These are phyloP conservation scores for Calonectria hongkongensis DNA, from an alignment of 2,329 filamentous ascomycete genomes.

Conservation along the genomic window DNA sequence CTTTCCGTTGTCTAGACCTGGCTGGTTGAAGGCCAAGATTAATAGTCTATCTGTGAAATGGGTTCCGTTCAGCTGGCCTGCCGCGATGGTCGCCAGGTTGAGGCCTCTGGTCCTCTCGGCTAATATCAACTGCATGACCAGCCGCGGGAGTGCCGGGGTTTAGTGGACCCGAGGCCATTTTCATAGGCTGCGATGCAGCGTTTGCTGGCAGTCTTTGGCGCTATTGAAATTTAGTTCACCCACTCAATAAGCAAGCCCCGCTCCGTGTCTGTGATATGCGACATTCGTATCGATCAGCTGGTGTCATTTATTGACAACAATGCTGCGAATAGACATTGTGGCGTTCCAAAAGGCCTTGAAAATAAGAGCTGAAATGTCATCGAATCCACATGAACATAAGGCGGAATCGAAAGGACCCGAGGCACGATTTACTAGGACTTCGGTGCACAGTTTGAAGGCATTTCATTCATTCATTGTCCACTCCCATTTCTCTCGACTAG, in stretches of 20 bases:
- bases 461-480: not conserved
- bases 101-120: not conserved
- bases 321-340: not conserved
- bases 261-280: slow-evolving; percentile 5
- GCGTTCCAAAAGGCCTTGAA: not conserved
- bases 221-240: not conserved
- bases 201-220: not conserved
- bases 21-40: slow-evolving; percentile 3
- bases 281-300: slow-evolving; percentile 9
- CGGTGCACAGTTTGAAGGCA: not conserved
- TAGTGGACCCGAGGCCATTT: not conserved
- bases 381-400: not conserved
- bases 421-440: not conserved
- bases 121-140: slow-evolving; percentile 8
- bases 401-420: slow-evolving; percentile 4
- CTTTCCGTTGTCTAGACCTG: not conserved
- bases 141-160: not conserved
- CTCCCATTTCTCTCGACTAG: not conserved
- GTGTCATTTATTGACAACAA: not conserved
- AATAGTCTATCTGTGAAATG: not conserved
- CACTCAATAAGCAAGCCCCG: slow-evolving; percentile 2
- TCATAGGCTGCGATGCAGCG: not conserved
- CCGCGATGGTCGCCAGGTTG: not conserved
- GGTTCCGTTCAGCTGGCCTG: not conserved
- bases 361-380: not conserved